Conservation (phyloP, 306 rosid genomes). For the Fagus sylvatica region DNA sequence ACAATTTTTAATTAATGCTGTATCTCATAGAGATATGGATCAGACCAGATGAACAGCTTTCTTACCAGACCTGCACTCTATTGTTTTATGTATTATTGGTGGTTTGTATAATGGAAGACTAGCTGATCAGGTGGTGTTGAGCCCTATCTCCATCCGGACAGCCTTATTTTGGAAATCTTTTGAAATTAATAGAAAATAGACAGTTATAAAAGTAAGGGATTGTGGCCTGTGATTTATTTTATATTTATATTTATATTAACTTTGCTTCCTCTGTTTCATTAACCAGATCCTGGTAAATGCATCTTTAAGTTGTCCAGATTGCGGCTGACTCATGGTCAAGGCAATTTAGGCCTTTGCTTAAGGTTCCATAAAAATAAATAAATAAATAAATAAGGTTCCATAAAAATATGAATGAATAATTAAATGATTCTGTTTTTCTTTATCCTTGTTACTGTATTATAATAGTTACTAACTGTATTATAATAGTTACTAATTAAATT, state of each 20-base stretch:
- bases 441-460: too few species aligned
- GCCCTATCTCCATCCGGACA: slow-evolving; percentile 12
- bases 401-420: too few species aligned
- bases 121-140: not conserved
- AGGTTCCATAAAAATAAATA: too few species aligned
- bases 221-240: not conserved
- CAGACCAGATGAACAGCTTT: slow-evolving; percentile 6
- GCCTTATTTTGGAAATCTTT: slow-evolving; percentile 1
- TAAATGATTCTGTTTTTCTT: too few species aligned
- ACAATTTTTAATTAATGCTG: slow-evolving; percentile 39
- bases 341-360: too few species aligned
- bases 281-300: too few species aligned
- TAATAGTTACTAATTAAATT: too few species aligned
- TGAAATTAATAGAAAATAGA: not conserved
- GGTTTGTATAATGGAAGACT: not conserved
- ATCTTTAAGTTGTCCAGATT: too few species aligned
- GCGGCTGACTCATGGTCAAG: too few species aligned
- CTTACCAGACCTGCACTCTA: not conserved
- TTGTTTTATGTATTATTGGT: not conserved
- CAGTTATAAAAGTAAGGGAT: not conserved
- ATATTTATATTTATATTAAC: too few species aligned
- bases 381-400: too few species aligned
- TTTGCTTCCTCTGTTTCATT: not conserved
- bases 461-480: too few species aligned
- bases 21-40: slow-evolving; percentile 7